phyloP scores from a whole-genome alignment of 805 yeast species.

The Saturnispora hagleri region DNA sequence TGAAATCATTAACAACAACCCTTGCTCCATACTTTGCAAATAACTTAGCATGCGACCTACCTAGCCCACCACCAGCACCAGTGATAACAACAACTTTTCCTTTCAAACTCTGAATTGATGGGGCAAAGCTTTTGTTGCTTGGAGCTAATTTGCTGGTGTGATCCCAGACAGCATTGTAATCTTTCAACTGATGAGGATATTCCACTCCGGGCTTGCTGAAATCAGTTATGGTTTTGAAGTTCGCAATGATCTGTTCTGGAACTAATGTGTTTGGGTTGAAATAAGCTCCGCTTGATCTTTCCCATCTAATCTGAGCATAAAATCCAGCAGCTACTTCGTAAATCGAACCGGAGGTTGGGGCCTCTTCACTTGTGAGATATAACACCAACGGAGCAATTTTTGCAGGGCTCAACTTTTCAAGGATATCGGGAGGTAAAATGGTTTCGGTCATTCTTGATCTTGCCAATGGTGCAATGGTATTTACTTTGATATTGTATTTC shows the following conservation, averaged over 20 bases:
- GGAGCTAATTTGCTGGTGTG: constrained; percentile 45
- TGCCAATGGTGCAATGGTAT: constrained; percentile 90
- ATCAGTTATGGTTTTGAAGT: constrained; percentile 53
- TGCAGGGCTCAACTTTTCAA: constrained; percentile 75
- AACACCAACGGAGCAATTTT: constrained; percentile 89
- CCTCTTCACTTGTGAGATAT: constrained; percentile 60
- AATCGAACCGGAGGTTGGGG: constrained; percentile 60
- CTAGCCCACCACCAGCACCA: constrained; percentile 94
- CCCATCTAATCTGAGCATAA: constrained; percentile 89
- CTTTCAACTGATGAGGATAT: constrained; percentile 66
- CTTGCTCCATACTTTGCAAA: constrained; percentile 90
- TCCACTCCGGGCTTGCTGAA: constrained; percentile 52
- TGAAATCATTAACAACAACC: constrained; percentile 87
- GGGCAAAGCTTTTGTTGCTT: constrained; percentile 39
- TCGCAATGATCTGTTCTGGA: constrained; percentile 71
- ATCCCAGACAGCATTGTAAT: constrained; percentile 54
- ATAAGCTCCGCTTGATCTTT: constrained; percentile 77
- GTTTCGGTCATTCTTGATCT: constrained; percentile 94
- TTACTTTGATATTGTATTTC: constrained; percentile 72
- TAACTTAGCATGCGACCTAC: constrained; percentile 77
- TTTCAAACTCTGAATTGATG: constrained; percentile 49
- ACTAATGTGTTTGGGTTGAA: constrained; percentile 73
- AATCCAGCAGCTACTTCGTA: constrained; percentile 94
- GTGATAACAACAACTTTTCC: constrained; percentile 86
- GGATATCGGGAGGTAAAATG: constrained; percentile 74